phyloP scores from a whole-genome alignment of 139 green algal genomes.

The Ulvella scutata region DNA sequence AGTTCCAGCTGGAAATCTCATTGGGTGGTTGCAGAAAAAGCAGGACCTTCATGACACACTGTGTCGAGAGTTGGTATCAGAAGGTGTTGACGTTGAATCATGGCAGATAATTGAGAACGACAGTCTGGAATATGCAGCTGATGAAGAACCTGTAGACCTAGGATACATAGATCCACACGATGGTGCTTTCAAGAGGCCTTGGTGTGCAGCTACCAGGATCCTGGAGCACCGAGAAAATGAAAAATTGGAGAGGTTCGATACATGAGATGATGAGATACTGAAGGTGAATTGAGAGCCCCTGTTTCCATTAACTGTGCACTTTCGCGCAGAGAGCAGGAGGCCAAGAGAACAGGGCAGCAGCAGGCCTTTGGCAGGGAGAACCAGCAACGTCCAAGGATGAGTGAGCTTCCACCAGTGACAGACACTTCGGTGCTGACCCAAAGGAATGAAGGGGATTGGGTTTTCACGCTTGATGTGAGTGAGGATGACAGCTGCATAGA shows the following conservation, averaged over 20 bases:
- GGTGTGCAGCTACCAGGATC: constrained; percentile 61
- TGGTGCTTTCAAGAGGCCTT: constrained; percentile 25
- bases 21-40: constrained; percentile 8
- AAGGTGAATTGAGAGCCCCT: too few species aligned
- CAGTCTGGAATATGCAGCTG: constrained; percentile 23
- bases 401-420: background rate
- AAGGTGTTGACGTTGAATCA: constrained; percentile 35
- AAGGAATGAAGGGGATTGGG: background rate
- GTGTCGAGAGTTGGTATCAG: constrained; percentile 23
- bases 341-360: background rate
- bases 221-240: constrained; percentile 58
- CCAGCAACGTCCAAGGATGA: background rate
- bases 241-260: background rate
- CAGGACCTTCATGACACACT: constrained; percentile 28
- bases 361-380: background rate
- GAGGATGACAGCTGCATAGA: background rate
- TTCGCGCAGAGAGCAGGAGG: background rate
- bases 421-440: background rate
- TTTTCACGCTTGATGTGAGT: background rate
- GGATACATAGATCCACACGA: background rate
- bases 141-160: background rate
- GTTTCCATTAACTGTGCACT: too few species aligned
- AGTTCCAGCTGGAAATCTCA: background rate
- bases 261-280: too few species aligned
- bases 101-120: constrained; percentile 40